Percentiles rank a stretch among this genome's conserved stretches.
Conservation (phyloP, 1,139 yeast species). For the Casaregolazyma lundiana region DNA sequence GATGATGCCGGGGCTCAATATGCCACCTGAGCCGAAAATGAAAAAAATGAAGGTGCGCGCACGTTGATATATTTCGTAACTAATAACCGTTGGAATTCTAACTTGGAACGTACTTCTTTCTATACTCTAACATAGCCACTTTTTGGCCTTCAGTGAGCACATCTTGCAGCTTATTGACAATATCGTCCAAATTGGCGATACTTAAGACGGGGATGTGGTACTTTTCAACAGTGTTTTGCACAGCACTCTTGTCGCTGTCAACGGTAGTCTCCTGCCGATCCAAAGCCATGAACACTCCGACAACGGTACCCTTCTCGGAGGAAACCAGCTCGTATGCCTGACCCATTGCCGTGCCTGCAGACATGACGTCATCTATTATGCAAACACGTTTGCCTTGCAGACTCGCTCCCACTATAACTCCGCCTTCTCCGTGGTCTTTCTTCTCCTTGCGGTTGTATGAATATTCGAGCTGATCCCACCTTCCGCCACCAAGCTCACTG, state of each 20-base stretch:
- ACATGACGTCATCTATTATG: constrained; percentile 94
- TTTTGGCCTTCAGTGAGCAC: constrained; percentile 42
- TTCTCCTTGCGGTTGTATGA: constrained; percentile 58
- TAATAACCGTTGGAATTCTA: no score
- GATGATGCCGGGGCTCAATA: constrained; percentile 30
- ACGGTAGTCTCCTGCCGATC: constrained; percentile 90
- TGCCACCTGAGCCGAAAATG: constrained; percentile 16
- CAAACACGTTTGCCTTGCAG: constrained; percentile 67
- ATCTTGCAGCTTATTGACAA: constrained; percentile 55
- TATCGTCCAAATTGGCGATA: constrained; percentile 72
- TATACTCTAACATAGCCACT: constrained; percentile 33
- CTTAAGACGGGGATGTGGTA: constrained; percentile 78
- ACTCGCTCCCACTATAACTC: constrained; percentile 81
- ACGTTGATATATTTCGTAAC: constrained; percentile 5
- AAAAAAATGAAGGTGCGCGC: constrained; percentile 27
- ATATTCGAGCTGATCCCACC: constrained; percentile 48
- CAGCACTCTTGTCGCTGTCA: constrained; percentile 68
- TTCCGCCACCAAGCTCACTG: constrained; percentile 77
- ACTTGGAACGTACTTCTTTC: constrained; percentile 27
- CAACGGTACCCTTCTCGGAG: constrained; percentile 65
- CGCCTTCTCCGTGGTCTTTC: constrained; percentile 99
- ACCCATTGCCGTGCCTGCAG: constrained; percentile 96
- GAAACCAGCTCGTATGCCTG: constrained; percentile 84
- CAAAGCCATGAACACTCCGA: constrained; percentile 83
- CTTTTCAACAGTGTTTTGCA: constrained; percentile 68